These are phyloP conservation scores for Pythium aquatile DNA, from an alignment of 352 stramenopile species.

Conservation along the genomic window DNA sequence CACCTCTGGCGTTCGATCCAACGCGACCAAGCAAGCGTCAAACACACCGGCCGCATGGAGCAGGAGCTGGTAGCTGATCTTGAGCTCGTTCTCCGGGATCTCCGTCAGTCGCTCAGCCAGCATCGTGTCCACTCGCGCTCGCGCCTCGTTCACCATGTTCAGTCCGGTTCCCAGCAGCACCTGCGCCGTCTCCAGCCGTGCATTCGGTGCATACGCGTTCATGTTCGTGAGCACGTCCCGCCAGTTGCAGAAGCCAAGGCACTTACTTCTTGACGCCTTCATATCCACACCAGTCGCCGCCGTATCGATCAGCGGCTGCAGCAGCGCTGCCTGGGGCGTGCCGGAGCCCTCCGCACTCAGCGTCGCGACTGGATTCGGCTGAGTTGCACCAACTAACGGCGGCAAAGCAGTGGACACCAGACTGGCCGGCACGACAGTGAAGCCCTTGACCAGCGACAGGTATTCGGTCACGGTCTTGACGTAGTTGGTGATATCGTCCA, in stretches of 20 bases:
- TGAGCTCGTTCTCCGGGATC: constrained; percentile 61
- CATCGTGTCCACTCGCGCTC: constrained; percentile 42
- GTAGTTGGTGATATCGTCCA: constrained; percentile 39
- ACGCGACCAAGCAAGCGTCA: constrained; percentile 45
- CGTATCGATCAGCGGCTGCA: constrained; percentile 42
- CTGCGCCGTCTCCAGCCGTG: constrained; percentile 56
- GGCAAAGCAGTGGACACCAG: constrained; percentile 18
- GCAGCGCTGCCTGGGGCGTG: constrained; percentile 26
- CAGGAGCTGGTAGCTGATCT: constrained; percentile 65
- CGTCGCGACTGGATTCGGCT: constrained; percentile 10
- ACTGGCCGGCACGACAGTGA: constrained; percentile 26
- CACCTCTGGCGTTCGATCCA: constrained; percentile 31
- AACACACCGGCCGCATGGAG: constrained; percentile 56
- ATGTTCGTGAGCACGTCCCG: constrained; percentile 46
- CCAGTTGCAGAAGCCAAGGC: constrained; percentile 58
- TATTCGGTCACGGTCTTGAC: constrained; percentile 39
- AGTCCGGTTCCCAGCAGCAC: constrained; percentile 44
- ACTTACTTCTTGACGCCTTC: constrained; percentile 28
- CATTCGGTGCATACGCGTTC: constrained; percentile 45
- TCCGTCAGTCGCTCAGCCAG: constrained; percentile 39
- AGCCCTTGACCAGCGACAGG: constrained; percentile 59
- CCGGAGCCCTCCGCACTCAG: not conserved
- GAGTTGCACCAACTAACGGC: constrained; percentile 3
- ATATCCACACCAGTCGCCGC: constrained; percentile 6
- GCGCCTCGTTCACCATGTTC: constrained; percentile 43